phyloP scores from a whole-genome alignment of 768 basidiomycete species.

The Clitopilus hobsonii region DNA sequence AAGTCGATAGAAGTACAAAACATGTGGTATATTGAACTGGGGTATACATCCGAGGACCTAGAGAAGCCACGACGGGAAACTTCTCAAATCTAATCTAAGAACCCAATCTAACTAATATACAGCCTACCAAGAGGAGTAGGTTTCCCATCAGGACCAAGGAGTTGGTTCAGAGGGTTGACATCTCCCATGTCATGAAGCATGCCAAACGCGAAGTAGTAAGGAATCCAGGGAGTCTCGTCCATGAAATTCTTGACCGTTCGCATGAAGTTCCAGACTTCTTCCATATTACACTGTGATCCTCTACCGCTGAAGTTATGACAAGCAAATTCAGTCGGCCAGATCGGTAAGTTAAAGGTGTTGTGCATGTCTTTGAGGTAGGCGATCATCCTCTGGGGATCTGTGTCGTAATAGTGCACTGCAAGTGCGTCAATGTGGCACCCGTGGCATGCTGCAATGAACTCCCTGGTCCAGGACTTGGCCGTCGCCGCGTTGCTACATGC shows the following conservation, averaged over 20 bases:
- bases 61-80: not conserved
- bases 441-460: conserved; percentile 50
- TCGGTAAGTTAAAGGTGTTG: conserved; percentile 30
- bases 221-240: conserved; percentile 28
- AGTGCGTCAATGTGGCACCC: conserved; percentile 47
- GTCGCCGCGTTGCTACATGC: conserved; percentile 60
- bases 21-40: not conserved
- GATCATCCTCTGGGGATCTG: conserved; percentile 39
- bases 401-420: conserved; percentile 71
- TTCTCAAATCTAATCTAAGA: too few relatives aligned
- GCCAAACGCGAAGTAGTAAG: conserved; percentile 60
- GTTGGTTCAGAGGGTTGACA: conserved; percentile 50
- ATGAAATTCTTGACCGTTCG: conserved; percentile 27
- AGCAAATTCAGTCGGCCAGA: conserved; percentile 73
- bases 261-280: conserved; percentile 39
- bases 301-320: conserved; percentile 52
- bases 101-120: conserved; percentile 34
- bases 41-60: too few relatives aligned
- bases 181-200: conserved; percentile 43
- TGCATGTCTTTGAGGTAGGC: conserved; percentile 44
- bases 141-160: conserved; percentile 39
- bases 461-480: conserved; percentile 61
- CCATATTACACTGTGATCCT: conserved; percentile 27
- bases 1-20: not conserved
- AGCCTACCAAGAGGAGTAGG: conserved; percentile 49